Evolutionary conservation across 2,329 filamentous ascomycete species (phyloP).

Genomic region (Aspergillus costaricaensis): DNA sequence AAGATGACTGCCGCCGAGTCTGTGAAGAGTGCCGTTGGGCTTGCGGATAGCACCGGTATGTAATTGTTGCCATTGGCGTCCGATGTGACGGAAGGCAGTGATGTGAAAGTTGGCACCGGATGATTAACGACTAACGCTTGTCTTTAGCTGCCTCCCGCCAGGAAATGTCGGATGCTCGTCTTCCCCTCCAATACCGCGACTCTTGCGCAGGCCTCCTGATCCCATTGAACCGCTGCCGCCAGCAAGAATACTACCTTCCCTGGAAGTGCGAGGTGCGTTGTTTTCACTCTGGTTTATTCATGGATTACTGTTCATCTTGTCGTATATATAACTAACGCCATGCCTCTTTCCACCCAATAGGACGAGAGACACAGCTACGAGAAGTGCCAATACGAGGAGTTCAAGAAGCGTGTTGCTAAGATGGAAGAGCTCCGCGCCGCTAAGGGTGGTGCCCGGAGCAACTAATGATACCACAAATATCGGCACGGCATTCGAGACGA

Average conservation of each 20-base stretch:
- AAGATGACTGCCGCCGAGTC: constrained; percentile 52
- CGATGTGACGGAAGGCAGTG: constrained; percentile 10
- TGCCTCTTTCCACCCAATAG: constrained; percentile 50
- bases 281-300: constrained; percentile 31
- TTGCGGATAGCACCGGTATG: constrained; percentile 44
- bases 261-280: constrained; percentile 90
- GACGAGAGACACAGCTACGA: constrained; percentile 97
- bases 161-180: constrained; percentile 88
- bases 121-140: constrained; percentile 14
- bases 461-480: constrained; percentile 52
- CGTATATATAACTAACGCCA: not conserved
- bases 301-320: not conserved
- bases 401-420: constrained; percentile 97
- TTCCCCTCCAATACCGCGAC: constrained; percentile 90
- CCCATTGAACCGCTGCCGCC: constrained; percentile 91
- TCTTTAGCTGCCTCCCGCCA: constrained; percentile 57
- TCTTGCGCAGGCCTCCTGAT: constrained; percentile 94
- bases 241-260: constrained; percentile 87
- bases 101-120: constrained; percentile 11
- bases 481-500: constrained; percentile 29
- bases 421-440: constrained; percentile 93
- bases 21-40: constrained; percentile 52
- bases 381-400: constrained; percentile 98
- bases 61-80: constrained; percentile 28
- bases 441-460: constrained; percentile 82